Evolutionary conservation across 2,329 filamentous ascomycete genomes (phyloP).

Genomic region (Passalora sequoiae): DNA sequence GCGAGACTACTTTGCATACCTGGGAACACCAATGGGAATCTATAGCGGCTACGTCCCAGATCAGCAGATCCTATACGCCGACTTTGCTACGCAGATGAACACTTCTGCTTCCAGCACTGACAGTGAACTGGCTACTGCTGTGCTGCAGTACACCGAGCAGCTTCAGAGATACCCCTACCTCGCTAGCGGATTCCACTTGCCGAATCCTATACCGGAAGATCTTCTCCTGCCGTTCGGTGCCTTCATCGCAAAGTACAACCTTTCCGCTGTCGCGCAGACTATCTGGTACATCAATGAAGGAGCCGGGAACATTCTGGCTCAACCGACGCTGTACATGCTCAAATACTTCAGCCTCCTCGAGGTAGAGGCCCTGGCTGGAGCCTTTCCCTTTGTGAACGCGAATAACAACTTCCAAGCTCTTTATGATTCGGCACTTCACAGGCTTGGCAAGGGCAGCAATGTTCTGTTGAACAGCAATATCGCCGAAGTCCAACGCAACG

Average conservation of each 20-base stretch:
- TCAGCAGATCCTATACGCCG: slow-evolving; percentile 1
- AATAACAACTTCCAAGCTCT: slow-evolving; percentile 21
- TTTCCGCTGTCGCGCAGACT: slow-evolving; percentile 40
- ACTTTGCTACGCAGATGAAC: not conserved
- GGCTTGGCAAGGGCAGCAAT: slow-evolving; percentile 21
- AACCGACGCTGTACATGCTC: slow-evolving; percentile 45
- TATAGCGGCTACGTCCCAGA: slow-evolving; percentile 17
- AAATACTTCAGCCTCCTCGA: slow-evolving; percentile 25
- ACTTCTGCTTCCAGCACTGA: not conserved
- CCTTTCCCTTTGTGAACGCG: not conserved
- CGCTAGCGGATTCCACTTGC: slow-evolving; percentile 41
- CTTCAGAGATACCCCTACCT: slow-evolving; percentile 30
- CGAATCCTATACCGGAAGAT: slow-evolving; percentile 42
- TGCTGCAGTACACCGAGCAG: not conserved
- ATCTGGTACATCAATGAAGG: slow-evolving; percentile 41
- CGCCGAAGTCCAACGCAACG: slow-evolving; percentile 10
- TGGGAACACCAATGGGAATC: slow-evolving; percentile 36
- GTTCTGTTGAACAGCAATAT: slow-evolving; percentile 29
- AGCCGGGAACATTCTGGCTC: slow-evolving; percentile 41
- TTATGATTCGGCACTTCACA: slow-evolving; percentile 23
- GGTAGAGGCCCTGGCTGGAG: not conserved
- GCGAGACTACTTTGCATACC: slow-evolving; percentile 42
- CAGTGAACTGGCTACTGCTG: slow-evolving; percentile 17
- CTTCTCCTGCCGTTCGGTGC: slow-evolving; percentile 46
- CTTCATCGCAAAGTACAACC: slow-evolving; percentile 46